Evolutionary conservation across 2,329 filamentous ascomycete species (phyloP), one percentile per base, ranked within the genome.

Genomic region (Lecanoromycetidae sp.): DNA sequence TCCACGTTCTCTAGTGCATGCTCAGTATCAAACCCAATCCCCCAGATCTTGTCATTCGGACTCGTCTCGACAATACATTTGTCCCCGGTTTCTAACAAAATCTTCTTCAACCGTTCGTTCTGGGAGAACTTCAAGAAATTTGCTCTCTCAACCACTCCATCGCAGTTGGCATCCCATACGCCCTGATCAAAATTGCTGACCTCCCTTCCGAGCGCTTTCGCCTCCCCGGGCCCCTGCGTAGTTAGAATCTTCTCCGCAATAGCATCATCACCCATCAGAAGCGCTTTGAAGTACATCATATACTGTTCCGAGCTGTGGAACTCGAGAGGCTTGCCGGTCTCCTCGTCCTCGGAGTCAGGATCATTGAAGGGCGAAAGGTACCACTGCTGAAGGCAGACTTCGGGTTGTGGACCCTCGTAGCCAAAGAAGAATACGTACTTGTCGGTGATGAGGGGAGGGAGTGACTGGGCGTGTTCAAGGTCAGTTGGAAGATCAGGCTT

Each of bases 31-130:
- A 75, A 81, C 5, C 80, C 80, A 38, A 84, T 65, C 1, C 79
- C 80, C 80, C 80, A 84, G 46, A 82, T 71, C 5, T 67, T 57
- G 63, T 84, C 79, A 46, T 61, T 66, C 12, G 77, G 74, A 47
- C 71, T 72, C 20, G 76, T 76, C 63, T 80, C 78, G 2, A 82
- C 75, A 20, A 84, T 57, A 60, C 79, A 73, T 36, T 71, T 63
- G 7, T 76, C 70, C 0, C 74, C 76, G 1, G 80, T 83, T 4
- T 57, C 67, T 37, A 82, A 60, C 52, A 84, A 56, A 60, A 65
- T 59, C 26, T 59, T 61, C 39, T 60, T 65, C 53, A 82, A 58
- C 12, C 63, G 62, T 5, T 61, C 58, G 3, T 68, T 63, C 4
- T 34, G 32, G 3, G 70, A 74, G 55, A 82, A 82, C 57, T 82